phyloP scores from a whole-genome alignment of 192 early-diverging fungal species.

The Lobosporangium transversale region DNA sequence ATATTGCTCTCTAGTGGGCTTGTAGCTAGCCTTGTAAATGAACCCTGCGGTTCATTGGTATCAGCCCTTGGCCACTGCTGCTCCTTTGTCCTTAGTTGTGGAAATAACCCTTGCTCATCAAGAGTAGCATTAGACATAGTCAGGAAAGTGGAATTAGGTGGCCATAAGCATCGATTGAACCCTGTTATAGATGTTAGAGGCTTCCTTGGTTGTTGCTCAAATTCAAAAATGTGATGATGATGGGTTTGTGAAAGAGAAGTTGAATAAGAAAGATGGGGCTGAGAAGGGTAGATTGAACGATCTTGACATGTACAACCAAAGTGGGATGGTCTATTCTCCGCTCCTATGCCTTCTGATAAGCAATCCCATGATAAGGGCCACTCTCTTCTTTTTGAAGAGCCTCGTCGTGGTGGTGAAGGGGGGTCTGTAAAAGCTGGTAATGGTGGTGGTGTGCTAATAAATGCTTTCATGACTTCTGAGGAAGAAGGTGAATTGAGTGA shows the following conservation, averaged over 20 bases:
- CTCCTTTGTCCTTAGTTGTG: slow-evolving; percentile 3
- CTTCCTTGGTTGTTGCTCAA: slow-evolving; percentile 4
- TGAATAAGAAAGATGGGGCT: neutral
- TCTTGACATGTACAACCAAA: too few species aligned
- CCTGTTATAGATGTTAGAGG: slow-evolving; percentile 39
- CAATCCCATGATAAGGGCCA: too few species aligned
- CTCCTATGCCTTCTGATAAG: too few species aligned
- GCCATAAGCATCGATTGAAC: slow-evolving; percentile 45
- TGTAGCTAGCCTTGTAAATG: neutral
- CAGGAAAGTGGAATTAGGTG: slow-evolving; percentile 34
- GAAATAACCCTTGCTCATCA: slow-evolving; percentile 8
- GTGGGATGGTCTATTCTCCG: too few species aligned
- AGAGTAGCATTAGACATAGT: slow-evolving; percentile 29
- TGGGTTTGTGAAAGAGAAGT: neutral
- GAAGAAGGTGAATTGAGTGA: too few species aligned
- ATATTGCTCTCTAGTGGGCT: slow-evolving; percentile 12
- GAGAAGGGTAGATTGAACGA: neutral
- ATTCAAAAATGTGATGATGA: neutral
- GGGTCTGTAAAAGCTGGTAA: neutral
- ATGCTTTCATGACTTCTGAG: too few species aligned
- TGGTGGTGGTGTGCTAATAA: neutral
- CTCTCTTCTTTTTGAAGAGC: neutral
- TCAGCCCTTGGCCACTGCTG: neutral
- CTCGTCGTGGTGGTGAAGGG: neutral
- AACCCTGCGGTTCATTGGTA: neutral